phyloP scores from a whole-genome alignment of 148 eudicot genomes.

The Fallopia convolvulus region DNA sequence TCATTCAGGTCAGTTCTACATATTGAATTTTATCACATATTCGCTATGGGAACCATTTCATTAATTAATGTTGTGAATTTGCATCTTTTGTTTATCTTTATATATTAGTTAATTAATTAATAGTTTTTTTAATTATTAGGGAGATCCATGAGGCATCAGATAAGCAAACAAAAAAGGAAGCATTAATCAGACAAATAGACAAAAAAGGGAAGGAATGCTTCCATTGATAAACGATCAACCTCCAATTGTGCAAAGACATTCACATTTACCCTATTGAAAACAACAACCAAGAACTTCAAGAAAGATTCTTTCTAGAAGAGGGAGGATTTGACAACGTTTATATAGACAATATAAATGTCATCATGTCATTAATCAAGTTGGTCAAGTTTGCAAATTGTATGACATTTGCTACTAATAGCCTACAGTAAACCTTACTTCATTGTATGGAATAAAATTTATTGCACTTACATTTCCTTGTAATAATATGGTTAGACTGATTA shows the following conservation, averaged over 20 bases:
- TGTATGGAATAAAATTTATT: not conserved
- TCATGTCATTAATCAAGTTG: constrained; percentile 17
- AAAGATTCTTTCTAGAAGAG: constrained; percentile 16
- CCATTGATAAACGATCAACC: not conserved
- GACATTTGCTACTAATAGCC: not conserved
- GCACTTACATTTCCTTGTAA: not conserved
- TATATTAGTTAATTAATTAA: not conserved
- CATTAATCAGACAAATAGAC: too few relatives aligned
- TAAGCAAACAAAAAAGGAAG: too few relatives aligned
- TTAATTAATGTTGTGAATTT: too few relatives aligned
- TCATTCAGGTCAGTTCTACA: too few relatives aligned
- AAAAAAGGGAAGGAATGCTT: not conserved
- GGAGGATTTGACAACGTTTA: constrained; percentile 26
- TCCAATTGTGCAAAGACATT: constrained; percentile 24
- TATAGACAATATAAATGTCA: constrained; percentile 11
- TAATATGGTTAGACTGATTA: constrained; percentile 13
- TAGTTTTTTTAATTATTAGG: too few relatives aligned
- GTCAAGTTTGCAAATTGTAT: not conserved
- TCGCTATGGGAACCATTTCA: too few relatives aligned
- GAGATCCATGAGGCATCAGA: too few relatives aligned
- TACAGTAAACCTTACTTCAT: not conserved
- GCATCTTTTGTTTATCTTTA: not conserved
- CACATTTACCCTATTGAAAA: constrained; percentile 21
- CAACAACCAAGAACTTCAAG: constrained; percentile 17
- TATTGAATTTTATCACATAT: too few relatives aligned